These are phyloP conservation scores for Aspergillus nidulans DNA, from an alignment of 495 filamentous ascomycete species.

Conservation along the genomic window DNA sequence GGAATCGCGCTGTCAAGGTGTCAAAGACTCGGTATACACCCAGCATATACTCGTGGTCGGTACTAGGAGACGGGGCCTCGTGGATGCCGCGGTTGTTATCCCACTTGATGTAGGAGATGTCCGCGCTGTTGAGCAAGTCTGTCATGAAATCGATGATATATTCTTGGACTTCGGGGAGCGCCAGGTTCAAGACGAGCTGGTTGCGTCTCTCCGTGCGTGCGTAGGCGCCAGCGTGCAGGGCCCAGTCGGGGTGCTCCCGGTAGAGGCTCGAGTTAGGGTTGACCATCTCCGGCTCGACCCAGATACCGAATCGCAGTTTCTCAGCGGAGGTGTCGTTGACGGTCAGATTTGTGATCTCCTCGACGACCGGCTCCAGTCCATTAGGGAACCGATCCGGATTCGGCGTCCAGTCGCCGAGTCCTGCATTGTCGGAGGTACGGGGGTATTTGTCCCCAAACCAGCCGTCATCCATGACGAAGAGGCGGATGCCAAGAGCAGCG, in stretches of 20 bases:
- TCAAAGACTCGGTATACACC: slow-evolving; percentile 52
- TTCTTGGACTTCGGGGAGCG: slow-evolving; percentile 49
- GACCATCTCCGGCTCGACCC: slow-evolving; percentile 59
- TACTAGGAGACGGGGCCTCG: slow-evolving; percentile 45
- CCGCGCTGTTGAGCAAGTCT: slow-evolving; percentile 40
- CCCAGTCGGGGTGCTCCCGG: slow-evolving; percentile 51
- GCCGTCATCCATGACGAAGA: slow-evolving; percentile 56
- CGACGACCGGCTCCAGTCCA: slow-evolving; percentile 41
- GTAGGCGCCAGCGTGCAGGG: slow-evolving; percentile 46
- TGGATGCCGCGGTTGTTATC: slow-evolving; percentile 55
- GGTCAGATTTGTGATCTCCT: slow-evolving; percentile 39
- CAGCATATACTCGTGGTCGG: slow-evolving; percentile 49
- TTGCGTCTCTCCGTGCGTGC: slow-evolving; percentile 46
- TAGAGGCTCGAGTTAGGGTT: slow-evolving; percentile 52
- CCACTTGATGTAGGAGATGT: slow-evolving; percentile 55
- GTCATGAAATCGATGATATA: slow-evolving; percentile 48
- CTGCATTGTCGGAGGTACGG: slow-evolving; percentile 41
- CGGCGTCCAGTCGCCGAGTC: slow-evolving; percentile 52
- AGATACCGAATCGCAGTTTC: slow-evolving; percentile 49
- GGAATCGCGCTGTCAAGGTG: slow-evolving; percentile 47
- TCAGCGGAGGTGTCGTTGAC: slow-evolving; percentile 33
- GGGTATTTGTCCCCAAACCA: slow-evolving; percentile 56
- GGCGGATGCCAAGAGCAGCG: slow-evolving; percentile 44
- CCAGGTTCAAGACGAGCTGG: slow-evolving; percentile 52
- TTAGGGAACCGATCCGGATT: slow-evolving; percentile 50